phyloP scores from a whole-genome alignment of 2,329 filamentous ascomycete genomes.

The Harringtonia aguacate region DNA sequence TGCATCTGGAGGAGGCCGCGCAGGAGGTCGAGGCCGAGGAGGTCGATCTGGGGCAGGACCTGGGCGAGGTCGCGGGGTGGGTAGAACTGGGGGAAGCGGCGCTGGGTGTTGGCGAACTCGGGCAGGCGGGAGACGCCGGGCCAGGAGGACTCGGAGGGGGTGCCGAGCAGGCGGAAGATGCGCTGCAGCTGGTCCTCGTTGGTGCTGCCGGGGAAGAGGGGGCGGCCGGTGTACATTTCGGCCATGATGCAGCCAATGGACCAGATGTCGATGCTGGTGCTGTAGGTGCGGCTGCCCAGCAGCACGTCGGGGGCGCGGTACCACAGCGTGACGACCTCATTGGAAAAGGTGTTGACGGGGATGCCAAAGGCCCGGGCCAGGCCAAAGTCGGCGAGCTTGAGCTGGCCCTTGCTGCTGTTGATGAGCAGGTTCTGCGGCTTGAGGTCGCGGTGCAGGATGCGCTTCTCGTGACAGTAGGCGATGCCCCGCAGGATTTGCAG shows the following conservation, averaged over 20 bases:
- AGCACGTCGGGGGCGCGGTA: constrained; percentile 95
- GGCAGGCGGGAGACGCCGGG: constrained; percentile 88
- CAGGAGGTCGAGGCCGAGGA: constrained; percentile 77
- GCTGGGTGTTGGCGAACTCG: constrained; percentile 64
- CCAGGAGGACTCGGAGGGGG: constrained; percentile 90
- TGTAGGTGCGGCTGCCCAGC: constrained; percentile 88
- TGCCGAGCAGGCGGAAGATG: constrained; percentile 98
- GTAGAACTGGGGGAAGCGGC: constrained; percentile 83
- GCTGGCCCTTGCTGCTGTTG: constrained; percentile 67
- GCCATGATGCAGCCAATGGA: constrained; percentile 99
- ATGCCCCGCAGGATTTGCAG: constrained; percentile 92
- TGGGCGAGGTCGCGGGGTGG: constrained; percentile 83
- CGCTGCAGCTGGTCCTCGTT: constrained; percentile 96
- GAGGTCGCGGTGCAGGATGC: constrained; percentile 87
- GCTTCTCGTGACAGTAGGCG: constrained; percentile 95
- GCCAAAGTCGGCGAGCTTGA: constrained; percentile 92
- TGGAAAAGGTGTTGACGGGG: constrained; percentile 94
- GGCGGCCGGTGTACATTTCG: constrained; percentile 95
- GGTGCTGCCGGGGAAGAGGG: constrained; percentile 91
- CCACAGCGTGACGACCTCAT: constrained; percentile 96
- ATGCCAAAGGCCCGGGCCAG: constrained; percentile 92
- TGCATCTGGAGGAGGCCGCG: constrained; percentile 85
- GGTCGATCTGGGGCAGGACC: constrained; percentile 84
- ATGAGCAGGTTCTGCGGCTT: constrained; percentile 96
- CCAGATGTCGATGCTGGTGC: constrained; percentile 99